Conservation (phyloP, 495 filamentous ascomycete species). For the Aspergillus conjunctus region DNA sequence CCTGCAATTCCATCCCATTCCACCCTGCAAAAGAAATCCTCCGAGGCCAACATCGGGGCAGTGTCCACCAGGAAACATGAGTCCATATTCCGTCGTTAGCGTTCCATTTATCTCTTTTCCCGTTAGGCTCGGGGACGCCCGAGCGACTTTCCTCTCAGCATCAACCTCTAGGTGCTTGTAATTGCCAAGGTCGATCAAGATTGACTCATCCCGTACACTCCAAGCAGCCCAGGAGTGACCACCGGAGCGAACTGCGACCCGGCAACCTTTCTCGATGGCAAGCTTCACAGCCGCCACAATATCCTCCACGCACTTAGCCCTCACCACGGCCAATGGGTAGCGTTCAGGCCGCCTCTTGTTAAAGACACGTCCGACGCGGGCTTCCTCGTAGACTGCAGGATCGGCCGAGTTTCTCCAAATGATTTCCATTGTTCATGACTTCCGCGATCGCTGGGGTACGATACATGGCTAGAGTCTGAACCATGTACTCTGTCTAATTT, state of each 20-base stretch:
- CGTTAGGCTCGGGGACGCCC: constrained; percentile 48
- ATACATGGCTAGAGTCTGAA: too few relatives aligned
- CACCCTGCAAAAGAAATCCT: constrained; percentile 57
- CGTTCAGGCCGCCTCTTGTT: constrained; percentile 41
- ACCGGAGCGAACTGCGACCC: constrained; percentile 55
- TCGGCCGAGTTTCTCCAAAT: constrained; percentile 14
- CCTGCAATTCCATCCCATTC: constrained; percentile 59
- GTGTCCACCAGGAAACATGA: constrained; percentile 56
- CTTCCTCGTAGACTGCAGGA: constrained; percentile 33
- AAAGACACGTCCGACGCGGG: constrained; percentile 38
- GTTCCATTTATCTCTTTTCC: constrained; percentile 44
- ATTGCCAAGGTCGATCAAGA: constrained; percentile 52
- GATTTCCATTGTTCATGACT: constrained; percentile 23
- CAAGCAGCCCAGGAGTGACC: constrained; percentile 58
- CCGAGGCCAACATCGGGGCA: constrained; percentile 60
- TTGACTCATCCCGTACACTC: constrained; percentile 52
- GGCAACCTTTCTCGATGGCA: constrained; percentile 38
- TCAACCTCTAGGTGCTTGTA: constrained; percentile 41
- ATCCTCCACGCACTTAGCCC: constrained; percentile 40
- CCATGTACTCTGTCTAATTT: too few relatives aligned
- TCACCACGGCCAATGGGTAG: constrained; percentile 48
- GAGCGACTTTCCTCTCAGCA: constrained; percentile 31
- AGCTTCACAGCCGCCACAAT: constrained; percentile 48
- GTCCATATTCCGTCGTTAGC: constrained; percentile 32
- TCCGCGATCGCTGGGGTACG: too few relatives aligned